phyloP scores from a whole-genome alignment of 169 alveolate species.

The Eimeria praecox region DNA sequence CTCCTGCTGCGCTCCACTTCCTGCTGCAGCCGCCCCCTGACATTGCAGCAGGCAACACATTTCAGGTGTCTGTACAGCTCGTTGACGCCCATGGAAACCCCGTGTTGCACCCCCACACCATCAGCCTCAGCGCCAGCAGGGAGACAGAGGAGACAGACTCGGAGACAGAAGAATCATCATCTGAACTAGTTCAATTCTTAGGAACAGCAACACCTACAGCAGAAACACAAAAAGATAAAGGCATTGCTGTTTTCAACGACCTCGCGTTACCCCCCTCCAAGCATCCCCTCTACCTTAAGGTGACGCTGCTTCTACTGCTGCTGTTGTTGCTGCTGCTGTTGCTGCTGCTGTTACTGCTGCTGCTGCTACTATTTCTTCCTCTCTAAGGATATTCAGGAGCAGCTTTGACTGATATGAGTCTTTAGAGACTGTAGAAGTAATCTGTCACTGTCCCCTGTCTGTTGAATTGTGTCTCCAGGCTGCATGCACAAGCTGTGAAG shows the following conservation, averaged over 20 bases:
- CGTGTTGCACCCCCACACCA: not conserved
- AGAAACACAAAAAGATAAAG: not conserved
- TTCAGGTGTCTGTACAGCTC: conserved; percentile 42
- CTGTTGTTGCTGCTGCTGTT: not conserved
- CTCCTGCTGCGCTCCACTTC: conserved; percentile 31
- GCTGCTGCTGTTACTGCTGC: not conserved
- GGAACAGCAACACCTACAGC: conserved; percentile 17
- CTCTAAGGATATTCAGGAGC: not conserved
- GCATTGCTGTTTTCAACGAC: not conserved
- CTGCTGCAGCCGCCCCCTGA: conserved; percentile 55
- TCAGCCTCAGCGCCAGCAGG: not conserved
- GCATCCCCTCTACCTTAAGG: not conserved
- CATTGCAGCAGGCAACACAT: conserved; percentile 1
- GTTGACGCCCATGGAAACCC: conserved; percentile 26
- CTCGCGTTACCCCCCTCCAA: conserved; percentile 6
- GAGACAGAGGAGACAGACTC: not conserved
- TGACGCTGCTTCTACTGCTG: not conserved
- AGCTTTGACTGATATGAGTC: not conserved
- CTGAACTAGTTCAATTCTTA: not conserved
- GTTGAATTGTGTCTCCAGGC: conserved; percentile 10
- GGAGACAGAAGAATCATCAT: not conserved
- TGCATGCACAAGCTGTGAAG: conserved; percentile 28
- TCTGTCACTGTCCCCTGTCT: not conserved
- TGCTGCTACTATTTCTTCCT: not conserved
- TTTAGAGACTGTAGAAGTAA: no score